Evolutionary conservation across 352 stramenopile species (phyloP).

Genomic region (Phytophthora megakarya): DNA sequence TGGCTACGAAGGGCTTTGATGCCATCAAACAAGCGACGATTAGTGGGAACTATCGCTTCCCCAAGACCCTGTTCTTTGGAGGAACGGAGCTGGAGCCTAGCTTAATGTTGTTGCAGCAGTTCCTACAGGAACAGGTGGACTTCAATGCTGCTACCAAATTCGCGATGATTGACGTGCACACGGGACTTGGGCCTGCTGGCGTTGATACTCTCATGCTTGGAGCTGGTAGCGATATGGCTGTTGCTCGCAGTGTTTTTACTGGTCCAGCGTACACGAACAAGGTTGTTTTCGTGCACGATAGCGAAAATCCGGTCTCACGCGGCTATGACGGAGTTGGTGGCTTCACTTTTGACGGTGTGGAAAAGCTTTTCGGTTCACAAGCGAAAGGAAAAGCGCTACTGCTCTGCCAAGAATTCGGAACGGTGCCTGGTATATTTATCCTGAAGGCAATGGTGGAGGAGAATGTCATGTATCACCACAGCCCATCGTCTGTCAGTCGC

Average conservation of each 20-base stretch:
- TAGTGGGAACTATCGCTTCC: conserved; percentile 90
- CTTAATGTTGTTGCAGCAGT: conserved; percentile 59
- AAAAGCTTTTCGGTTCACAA: conserved; percentile 30
- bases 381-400: conserved; percentile 38
- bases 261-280: conserved; percentile 32
- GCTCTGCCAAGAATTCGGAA: conserved; percentile 78
- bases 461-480: conserved; percentile 62
- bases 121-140: conserved; percentile 59
- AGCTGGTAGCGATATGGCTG: conserved; percentile 22
- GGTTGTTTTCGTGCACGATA: conserved; percentile 38
- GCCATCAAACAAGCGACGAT: conserved; percentile 88
- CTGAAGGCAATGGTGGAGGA: conserved; percentile 66
- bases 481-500: conserved; percentile 37
- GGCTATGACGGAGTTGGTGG: conserved; percentile 65
- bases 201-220: conserved; percentile 66
- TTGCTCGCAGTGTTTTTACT: conserved; percentile 39
- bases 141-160: conserved; percentile 45
- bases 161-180: conserved; percentile 94
- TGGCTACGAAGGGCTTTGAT: conserved; percentile 48
- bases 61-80: conserved; percentile 86
- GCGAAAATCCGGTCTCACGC: conserved; percentile 42
- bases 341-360: conserved; percentile 46
- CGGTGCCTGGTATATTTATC: conserved; percentile 56
- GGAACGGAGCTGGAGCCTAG: conserved; percentile 78
- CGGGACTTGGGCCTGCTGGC: conserved; percentile 80